Base-by-base conservation (phyloP, 208 protist species). In the Herpetomonas samuelpessoai region DNA sequence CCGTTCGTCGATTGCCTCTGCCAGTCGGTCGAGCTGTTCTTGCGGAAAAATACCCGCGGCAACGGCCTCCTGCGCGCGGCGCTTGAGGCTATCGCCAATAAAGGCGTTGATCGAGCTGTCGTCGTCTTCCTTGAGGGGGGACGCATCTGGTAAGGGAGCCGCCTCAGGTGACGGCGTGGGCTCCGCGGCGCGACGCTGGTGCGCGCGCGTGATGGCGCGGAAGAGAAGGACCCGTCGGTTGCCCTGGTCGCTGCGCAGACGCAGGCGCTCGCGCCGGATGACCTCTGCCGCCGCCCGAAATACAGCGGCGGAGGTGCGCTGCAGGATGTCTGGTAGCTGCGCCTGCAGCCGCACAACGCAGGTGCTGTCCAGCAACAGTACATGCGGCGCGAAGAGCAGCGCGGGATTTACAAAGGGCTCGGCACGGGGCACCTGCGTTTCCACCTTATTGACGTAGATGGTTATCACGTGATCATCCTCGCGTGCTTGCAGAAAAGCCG, bases 291-390 rank as follows among this genome's bases (percentile, higher is more conserved):
- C 35, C 9, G 35, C 35, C 35, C 14, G 35, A 6, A 41, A 14
- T 14, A 18, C 35, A 41, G 35, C 35, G 35, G 14, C 14, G 35
- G 35, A 18, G 35, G 35, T 14, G 35, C 14, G 9, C 14, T 14
- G 35, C 35, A 41, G 35, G 35, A 14, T 14, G 6, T 6, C 9
- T 14, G 35, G 35, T 14, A 41, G 9, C 35, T 6, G 9, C 35
- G 35, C 35, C 14, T 41, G 35, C 14, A 18, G 35, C 9, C 6
- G 9, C 9, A 14, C 14, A 14, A 14, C 35, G 14, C 9, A 6
- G 35, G 35, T 77, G 1, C 65, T 41, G 47, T 77, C 71, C 58
- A 69, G 61, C 44, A 77, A 57, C 9, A 77, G 25, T 22, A 77
- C 31, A 52, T 62, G 60, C 0, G 53, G 49, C 0, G 38, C 61